Percentiles rank a stretch among this genome's conserved stretches.
These are phyloP conservation scores for Achaetomium macrosporum DNA, from an alignment of 2,329 filamentous ascomycete genomes.

Conservation along the genomic window DNA sequence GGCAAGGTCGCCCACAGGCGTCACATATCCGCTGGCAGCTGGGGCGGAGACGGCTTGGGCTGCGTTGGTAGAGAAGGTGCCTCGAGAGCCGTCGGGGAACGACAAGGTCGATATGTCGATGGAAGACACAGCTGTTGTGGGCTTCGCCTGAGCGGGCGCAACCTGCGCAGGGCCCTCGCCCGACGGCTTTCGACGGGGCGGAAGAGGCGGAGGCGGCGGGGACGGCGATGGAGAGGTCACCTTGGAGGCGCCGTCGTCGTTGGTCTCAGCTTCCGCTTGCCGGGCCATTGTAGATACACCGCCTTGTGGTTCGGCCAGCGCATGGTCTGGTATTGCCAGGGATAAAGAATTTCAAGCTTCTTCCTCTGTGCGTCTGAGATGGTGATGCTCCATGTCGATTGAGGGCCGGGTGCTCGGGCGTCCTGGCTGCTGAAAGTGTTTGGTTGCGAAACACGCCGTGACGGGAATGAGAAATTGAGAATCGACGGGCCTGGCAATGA, in stretches of 20 bases:
- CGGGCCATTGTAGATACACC: conserved; percentile 19
- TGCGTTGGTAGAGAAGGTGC: conserved; percentile 49
- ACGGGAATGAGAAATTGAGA: neutral
- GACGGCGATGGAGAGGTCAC: conserved; percentile 17
- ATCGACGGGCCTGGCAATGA: conserved; percentile 3
- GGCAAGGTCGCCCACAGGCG: conserved; percentile 45
- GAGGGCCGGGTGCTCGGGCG: too few relatives aligned
- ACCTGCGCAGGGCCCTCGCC: conserved; percentile 32
- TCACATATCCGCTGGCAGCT: conserved; percentile 35
- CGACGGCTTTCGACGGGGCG: conserved; percentile 24
- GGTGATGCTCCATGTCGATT: neutral
- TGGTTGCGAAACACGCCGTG: neutral
- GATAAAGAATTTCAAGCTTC: neutral
- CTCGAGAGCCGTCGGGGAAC: conserved; percentile 62
- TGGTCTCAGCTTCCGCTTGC: conserved; percentile 16
- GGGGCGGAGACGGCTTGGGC: conserved; percentile 34
- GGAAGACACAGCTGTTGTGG: conserved; percentile 80
- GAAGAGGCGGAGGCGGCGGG: conserved; percentile 25
- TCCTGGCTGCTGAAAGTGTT: neutral
- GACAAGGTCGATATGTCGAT: conserved; percentile 74
- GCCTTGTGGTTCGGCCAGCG: conserved; percentile 8
- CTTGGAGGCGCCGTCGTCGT: conserved; percentile 7
- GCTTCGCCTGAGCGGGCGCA: conserved; percentile 48
- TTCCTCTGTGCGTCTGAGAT: neutral
- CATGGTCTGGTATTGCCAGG: conserved; percentile 16